These are phyloP conservation scores for Heliocybe sulcata DNA, from an alignment of 1,284 basidiomycete species.

Conservation along the genomic window DNA sequence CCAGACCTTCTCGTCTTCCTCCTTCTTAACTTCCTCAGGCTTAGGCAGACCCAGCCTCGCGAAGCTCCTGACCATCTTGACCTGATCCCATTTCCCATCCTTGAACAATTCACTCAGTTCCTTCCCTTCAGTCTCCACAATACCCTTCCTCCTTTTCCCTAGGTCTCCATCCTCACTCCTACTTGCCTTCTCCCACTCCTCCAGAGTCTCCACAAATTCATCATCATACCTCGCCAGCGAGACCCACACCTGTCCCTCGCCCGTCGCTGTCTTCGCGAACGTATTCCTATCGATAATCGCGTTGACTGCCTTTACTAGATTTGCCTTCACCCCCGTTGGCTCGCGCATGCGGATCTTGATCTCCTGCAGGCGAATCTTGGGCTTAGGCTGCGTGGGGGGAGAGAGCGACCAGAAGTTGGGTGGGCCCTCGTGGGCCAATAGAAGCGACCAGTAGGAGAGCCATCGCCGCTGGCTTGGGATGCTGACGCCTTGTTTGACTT, in stretches of 20 bases:
- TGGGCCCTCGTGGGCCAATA: constrained; percentile 51
- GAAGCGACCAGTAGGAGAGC: constrained; percentile 65
- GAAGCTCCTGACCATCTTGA: constrained; percentile 74
- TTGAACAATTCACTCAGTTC: constrained; percentile 36
- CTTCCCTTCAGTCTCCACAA: constrained; percentile 29
- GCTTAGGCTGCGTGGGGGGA: constrained; percentile 12
- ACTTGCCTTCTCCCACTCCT: constrained; percentile 51
- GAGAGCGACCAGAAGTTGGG: constrained; percentile 33
- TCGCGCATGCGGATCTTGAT: constrained; percentile 54
- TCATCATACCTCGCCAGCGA: constrained; percentile 77
- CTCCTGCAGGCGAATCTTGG: constrained; percentile 35
- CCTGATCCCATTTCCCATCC: constrained; percentile 56
- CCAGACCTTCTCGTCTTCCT: constrained; percentile 23
- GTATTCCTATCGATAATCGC: constrained; percentile 33
- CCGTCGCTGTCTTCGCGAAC: constrained; percentile 9
- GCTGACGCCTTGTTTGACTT: constrained; percentile 59
- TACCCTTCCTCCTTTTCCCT: constrained; percentile 27
- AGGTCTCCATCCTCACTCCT: constrained; percentile 32
- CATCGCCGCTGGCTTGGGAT: constrained; percentile 72
- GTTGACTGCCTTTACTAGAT: constrained; percentile 49
- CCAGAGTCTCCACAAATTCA: constrained; percentile 50
- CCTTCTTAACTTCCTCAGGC: constrained; percentile 24
- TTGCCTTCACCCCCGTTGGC: constrained; percentile 39
- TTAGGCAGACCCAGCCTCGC: constrained; percentile 45
- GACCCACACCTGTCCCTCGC: constrained; percentile 53